Conservation (phyloP, 225 moss, liverwort and hornwort genomes). For the Takakia lepidozioides region DNA sequence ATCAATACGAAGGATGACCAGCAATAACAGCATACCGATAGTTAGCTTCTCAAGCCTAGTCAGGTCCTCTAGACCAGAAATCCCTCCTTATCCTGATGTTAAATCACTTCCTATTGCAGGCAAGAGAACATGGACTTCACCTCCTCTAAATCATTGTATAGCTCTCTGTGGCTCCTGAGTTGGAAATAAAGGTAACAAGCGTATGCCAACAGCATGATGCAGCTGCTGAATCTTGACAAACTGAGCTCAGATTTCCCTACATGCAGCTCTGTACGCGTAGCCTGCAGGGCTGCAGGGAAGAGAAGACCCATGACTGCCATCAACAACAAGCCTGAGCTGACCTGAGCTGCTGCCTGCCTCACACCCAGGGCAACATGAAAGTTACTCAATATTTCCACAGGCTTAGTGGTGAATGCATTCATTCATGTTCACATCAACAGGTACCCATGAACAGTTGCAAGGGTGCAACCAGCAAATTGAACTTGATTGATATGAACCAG, state of each 20-base stretch:
- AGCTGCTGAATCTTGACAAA: constrained; percentile 65
- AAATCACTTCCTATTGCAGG: too few species aligned
- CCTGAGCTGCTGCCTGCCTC: constrained; percentile 40
- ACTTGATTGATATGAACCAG: too few species aligned
- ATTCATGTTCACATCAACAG: too few species aligned
- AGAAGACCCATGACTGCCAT: constrained; percentile 83
- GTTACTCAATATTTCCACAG: too few species aligned
- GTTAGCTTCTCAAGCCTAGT: too few species aligned
- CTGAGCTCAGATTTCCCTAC: constrained; percentile 54
- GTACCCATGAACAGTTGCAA: too few species aligned
- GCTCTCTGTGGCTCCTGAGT: constrained; percentile 29
- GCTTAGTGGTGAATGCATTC: not conserved
- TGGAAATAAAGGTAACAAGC: constrained; percentile 65
- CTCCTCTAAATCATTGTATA: constrained; percentile 43
- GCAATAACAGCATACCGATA: too few species aligned
- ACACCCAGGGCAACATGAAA: too few species aligned
- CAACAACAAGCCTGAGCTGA: constrained; percentile 71
- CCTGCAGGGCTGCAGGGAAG: constrained; percentile 74
- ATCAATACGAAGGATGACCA: too few species aligned
- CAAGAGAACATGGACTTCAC: constrained; percentile 20
- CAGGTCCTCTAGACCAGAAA: too few species aligned
- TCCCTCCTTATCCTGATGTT: too few species aligned
- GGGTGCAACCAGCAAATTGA: too few species aligned
- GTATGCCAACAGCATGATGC: constrained; percentile 77
- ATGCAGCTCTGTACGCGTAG: constrained; percentile 71